Percentiles rank a stretch among this genome's conserved stretches.
Evolutionary conservation across 1,284 basidiomycete species (phyloP).

Genomic region (Trichosporon ovoides): DNA sequence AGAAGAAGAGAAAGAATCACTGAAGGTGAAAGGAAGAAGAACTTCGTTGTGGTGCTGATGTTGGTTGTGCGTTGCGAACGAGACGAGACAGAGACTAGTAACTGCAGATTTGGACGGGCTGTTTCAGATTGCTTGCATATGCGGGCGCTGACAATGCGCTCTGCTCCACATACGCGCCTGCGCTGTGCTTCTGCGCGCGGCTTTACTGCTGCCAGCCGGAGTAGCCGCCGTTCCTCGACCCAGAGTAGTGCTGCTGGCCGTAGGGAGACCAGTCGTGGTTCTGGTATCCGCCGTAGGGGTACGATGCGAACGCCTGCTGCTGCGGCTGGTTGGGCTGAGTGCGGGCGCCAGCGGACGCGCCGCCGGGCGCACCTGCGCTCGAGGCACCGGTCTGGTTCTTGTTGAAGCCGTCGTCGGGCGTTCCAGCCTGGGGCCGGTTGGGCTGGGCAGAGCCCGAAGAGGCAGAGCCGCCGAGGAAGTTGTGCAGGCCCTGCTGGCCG

Average conservation of each 20-base stretch:
- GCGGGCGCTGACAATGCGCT: slow-evolving; percentile 1
- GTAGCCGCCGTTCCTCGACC: slow-evolving; percentile 30
- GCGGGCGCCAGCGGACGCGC: slow-evolving; percentile 10
- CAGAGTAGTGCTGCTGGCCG: slow-evolving; percentile 25
- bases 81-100: neutral
- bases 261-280: slow-evolving; percentile 36
- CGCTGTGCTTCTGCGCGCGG: neutral
- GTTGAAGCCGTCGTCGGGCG: slow-evolving; percentile 45
- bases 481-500: slow-evolving; percentile 32
- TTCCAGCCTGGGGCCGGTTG: slow-evolving; percentile 31
- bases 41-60: too few species aligned
- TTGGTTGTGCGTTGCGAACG: too few species aligned
- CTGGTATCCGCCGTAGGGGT: slow-evolving; percentile 32
- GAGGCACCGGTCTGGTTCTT: slow-evolving; percentile 11
- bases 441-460: slow-evolving; percentile 18
- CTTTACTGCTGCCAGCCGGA: slow-evolving; percentile 34
- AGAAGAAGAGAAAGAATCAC: too few species aligned
- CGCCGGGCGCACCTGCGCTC: slow-evolving; percentile 16
- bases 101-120: neutral
- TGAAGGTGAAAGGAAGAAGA: too few species aligned
- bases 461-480: slow-evolving; percentile 31
- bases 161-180: neutral
- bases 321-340: slow-evolving; percentile 26
- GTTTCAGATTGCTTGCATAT: slow-evolving; percentile 2
- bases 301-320: slow-evolving; percentile 28